These are phyloP conservation scores for Pyrus hybrid DNA, from an alignment of 331 rosid genomes.

Conservation along the genomic window DNA sequence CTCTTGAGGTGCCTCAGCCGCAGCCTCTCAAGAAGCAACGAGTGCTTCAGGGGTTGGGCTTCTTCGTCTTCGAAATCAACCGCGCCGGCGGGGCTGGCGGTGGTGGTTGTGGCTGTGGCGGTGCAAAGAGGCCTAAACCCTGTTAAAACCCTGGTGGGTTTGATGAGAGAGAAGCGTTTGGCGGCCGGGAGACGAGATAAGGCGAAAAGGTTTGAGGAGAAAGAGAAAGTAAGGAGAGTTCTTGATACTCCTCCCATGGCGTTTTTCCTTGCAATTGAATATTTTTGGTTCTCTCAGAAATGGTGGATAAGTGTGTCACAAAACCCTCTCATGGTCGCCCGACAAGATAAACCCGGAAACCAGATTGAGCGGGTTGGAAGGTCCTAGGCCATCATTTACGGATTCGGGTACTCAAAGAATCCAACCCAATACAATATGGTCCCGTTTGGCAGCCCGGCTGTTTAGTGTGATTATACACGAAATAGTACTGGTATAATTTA, in stretches of 20 bases:
- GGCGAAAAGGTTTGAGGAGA: constrained; percentile 34
- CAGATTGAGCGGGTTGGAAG: neutral
- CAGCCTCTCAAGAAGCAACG: constrained; percentile 65
- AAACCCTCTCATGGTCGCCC: neutral
- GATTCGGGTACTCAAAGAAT: no score
- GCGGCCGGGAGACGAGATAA: constrained; percentile 41
- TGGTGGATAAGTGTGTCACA: neutral
- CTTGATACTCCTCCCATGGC: constrained; percentile 70
- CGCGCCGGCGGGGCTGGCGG: constrained; percentile 6
- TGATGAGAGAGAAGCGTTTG: constrained; percentile 38
- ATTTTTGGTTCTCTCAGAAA: neutral
- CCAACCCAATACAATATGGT: no score
- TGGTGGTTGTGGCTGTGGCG: constrained; percentile 2
- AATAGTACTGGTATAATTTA: no score
- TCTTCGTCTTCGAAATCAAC: constrained; percentile 15
- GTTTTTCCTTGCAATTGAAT: neutral
- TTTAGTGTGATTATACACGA: no score
- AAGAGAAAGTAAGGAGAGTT: constrained; percentile 43
- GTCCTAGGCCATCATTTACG: no score
- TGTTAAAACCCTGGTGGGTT: constrained; percentile 26
- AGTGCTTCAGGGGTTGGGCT: constrained; percentile 45
- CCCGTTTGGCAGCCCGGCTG: no score
- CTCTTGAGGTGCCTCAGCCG: constrained; percentile 62
- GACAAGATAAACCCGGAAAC: neutral
- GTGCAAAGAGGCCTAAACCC: constrained; percentile 59